Conservation (phyloP, 73 alveolate genomes). For the Paramecium sonneborni region DNA sequence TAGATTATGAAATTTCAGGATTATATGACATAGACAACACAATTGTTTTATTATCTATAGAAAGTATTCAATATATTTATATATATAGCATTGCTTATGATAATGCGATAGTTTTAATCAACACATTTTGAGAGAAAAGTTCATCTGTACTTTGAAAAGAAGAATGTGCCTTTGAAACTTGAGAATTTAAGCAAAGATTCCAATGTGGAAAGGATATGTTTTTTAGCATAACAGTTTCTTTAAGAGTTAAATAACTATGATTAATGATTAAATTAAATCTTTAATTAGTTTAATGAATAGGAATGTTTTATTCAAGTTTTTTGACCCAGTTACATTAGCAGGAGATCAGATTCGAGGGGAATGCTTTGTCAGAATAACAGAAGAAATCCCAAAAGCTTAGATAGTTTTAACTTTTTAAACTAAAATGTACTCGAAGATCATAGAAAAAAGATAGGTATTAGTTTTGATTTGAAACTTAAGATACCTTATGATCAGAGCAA, state of each 20-base stretch:
- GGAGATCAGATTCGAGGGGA: conserved; percentile 13
- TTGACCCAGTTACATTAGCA: conserved; percentile 16
- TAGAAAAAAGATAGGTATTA: background rate
- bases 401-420: background rate
- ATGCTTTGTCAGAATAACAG: background rate
- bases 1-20: background rate
- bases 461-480: background rate
- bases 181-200: background rate
- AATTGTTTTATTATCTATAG: background rate
- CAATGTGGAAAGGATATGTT: background rate
- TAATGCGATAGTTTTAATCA: background rate
- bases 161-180: background rate
- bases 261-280: background rate
- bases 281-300: conserved; percentile 24
- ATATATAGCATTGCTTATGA: background rate
- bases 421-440: background rate
- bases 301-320: background rate
- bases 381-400: background rate
- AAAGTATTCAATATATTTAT: background rate
- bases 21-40: background rate
- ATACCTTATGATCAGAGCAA: conserved; percentile 24
- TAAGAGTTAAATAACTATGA: background rate
- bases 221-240: background rate
- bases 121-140: background rate
- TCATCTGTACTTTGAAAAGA: background rate